Evolutionary conservation across 75 land plant genomes (phyloP).

Genomic region (Cunninghamia lanceolata): DNA sequence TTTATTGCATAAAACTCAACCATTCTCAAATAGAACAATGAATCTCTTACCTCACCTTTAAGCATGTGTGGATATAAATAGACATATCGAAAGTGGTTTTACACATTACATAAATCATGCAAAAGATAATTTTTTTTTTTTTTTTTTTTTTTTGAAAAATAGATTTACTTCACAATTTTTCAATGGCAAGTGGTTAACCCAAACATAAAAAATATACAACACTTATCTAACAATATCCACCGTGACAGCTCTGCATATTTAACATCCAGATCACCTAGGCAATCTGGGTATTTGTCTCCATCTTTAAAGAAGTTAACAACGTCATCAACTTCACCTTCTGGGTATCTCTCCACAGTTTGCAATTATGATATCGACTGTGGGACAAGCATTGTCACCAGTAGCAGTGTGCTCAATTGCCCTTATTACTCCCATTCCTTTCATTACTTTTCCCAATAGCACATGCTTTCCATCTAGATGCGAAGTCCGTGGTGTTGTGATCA

Average conservation of each 20-base stretch:
- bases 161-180: no score
- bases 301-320: slow-evolving; percentile 33
- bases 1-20: no score
- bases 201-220: no score
- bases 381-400: slow-evolving; percentile 23
- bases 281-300: slow-evolving; percentile 43
- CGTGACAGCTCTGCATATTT: slow-evolving; percentile 32
- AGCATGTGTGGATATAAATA: no score
- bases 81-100: no score
- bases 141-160: no score
- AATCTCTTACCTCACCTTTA: no score
- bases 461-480: slow-evolving; percentile 50
- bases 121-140: no score
- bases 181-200: no score
- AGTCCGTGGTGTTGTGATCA: slow-evolving; percentile 37
- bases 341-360: slow-evolving; percentile 41
- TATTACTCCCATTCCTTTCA: slow-evolving; percentile 44
- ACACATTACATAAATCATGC: no score
- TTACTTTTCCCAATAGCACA: slow-evolving; percentile 45
- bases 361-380: slow-evolving; percentile 25
- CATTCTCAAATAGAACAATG: no score
- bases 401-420: slow-evolving; percentile 37
- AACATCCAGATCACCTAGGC: slow-evolving; percentile 38
- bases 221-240: no score
- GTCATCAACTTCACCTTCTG: slow-evolving; percentile 41